Evolutionary conservation across 2,329 filamentous ascomycete genomes (phyloP).

Genomic region (Monosporascus sp.): DNA sequence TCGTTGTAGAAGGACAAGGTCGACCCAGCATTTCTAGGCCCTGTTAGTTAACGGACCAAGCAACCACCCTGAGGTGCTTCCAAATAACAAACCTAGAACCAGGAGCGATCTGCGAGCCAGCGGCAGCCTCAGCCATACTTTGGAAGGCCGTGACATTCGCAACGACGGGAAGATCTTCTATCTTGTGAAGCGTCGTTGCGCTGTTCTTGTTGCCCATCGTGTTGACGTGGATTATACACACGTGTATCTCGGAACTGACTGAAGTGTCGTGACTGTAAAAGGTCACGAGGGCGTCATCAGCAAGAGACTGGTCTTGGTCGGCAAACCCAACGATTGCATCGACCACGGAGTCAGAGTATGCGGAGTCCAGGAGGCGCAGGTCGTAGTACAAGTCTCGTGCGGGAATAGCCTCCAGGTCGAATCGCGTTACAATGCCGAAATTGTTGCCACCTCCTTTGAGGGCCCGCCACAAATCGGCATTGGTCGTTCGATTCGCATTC

Average conservation of each 20-base stretch:
- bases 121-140: constrained; percentile 16
- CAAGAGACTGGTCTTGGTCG: constrained; percentile 14
- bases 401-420: constrained; percentile 28
- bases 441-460: constrained; percentile 44
- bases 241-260: constrained; percentile 4
- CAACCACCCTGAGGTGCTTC: not conserved
- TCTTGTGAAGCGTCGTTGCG: constrained; percentile 11
- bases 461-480: constrained; percentile 40
- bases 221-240: constrained; percentile 15
- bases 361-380: constrained; percentile 8
- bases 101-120: constrained; percentile 9
- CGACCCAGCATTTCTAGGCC: constrained; percentile 7
- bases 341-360: constrained; percentile 13
- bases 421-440: constrained; percentile 37
- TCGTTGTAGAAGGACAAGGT: constrained; percentile 19
- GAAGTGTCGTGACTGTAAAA: constrained; percentile 12
- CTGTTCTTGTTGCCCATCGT: constrained; percentile 12
- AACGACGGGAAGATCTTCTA: constrained; percentile 10
- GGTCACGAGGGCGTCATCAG: constrained; percentile 17
- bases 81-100: constrained; percentile 9
- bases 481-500: constrained; percentile 30
- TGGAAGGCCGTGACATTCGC: constrained; percentile 6
- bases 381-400: constrained; percentile 16
- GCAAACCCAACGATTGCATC: constrained; percentile 16
- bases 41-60: constrained; percentile 1